Evolutionary conservation across 163 green algal genomes (phyloP).

Genomic region (Volvox carteri): DNA sequence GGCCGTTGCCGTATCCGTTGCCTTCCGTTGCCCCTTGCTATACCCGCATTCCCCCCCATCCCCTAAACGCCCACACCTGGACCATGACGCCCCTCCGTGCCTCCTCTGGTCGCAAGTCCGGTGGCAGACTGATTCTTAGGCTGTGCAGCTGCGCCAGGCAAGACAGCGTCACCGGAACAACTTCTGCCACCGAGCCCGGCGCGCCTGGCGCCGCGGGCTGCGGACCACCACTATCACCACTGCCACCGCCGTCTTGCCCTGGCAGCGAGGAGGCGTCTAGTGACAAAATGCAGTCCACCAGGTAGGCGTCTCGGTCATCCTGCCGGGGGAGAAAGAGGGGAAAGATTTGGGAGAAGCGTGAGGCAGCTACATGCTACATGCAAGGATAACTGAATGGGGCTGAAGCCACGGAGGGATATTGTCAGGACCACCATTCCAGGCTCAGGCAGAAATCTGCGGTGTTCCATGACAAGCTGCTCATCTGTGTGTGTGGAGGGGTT

Average conservation of each 20-base stretch:
- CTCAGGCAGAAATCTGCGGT: too few relatives aligned
- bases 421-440: too few relatives aligned
- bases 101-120: constrained; percentile 82
- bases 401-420: too few relatives aligned
- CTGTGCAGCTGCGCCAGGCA: constrained; percentile 80
- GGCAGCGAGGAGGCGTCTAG: constrained; percentile 49
- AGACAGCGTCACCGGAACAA: constrained; percentile 86
- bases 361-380: too few relatives aligned
- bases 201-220: neutral
- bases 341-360: too few relatives aligned
- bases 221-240: neutral
- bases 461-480: too few relatives aligned
- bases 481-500: too few relatives aligned
- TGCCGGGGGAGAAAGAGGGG: neutral
- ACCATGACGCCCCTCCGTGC: constrained; percentile 77
- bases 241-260: too few relatives aligned
- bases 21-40: too few relatives aligned
- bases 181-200: constrained; percentile 42
- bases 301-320: constrained; percentile 68
- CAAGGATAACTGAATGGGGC: too few relatives aligned
- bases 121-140: constrained; percentile 85
- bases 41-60: neutral
- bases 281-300: constrained; percentile 84
- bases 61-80: constrained; percentile 67
- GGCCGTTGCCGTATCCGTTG: too few relatives aligned